Percentiles rank a stretch among this genome's conserved stretches.
Conservation (phyloP, 305 asterid genomes). For the Plantago coronopus region DNA sequence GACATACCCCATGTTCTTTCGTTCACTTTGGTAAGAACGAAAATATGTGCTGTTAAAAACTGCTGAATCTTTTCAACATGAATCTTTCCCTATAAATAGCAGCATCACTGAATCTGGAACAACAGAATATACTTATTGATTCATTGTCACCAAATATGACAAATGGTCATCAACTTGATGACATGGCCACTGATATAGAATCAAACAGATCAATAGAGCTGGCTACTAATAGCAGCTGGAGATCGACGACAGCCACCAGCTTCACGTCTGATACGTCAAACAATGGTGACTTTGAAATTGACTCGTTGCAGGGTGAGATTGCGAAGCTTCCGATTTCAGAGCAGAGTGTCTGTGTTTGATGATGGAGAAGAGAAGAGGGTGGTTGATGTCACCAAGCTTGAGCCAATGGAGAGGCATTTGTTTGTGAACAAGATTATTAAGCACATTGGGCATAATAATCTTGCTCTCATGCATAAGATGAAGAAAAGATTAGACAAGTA, state of each 20-base stretch:
- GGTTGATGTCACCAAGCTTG: conserved; percentile 29
- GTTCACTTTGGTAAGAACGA: conserved; percentile 4
- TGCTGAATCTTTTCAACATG: background rate
- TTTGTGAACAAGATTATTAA: conserved; percentile 21
- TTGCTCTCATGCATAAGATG: conserved; percentile 15
- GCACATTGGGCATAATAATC: conserved; percentile 27
- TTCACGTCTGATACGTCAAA: background rate
- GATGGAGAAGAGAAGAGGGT: conserved; percentile 16
- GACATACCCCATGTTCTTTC: too few relatives aligned
- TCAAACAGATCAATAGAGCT: conserved; percentile 6
- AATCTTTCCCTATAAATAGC: background rate
- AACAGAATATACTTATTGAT: background rate
- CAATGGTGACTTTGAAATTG: background rate
- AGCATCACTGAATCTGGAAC: background rate
- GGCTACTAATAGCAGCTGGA: background rate
- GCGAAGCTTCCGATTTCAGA: conserved; percentile 20
- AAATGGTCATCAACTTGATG: conserved; percentile 1
- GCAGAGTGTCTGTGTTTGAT: conserved; percentile 16
- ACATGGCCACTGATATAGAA: background rate
- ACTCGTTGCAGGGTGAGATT: conserved; percentile 16
- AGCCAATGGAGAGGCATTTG: conserved; percentile 17
- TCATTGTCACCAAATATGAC: background rate
- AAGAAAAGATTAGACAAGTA: conserved; percentile 44
- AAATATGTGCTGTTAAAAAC: background rate
- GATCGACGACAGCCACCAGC: background rate